Percentiles rank a stretch among this genome's conserved stretches.
Conservation (phyloP, 2,329 filamentous ascomycete genomes). For the Colletotrichum echinochloae region DNA sequence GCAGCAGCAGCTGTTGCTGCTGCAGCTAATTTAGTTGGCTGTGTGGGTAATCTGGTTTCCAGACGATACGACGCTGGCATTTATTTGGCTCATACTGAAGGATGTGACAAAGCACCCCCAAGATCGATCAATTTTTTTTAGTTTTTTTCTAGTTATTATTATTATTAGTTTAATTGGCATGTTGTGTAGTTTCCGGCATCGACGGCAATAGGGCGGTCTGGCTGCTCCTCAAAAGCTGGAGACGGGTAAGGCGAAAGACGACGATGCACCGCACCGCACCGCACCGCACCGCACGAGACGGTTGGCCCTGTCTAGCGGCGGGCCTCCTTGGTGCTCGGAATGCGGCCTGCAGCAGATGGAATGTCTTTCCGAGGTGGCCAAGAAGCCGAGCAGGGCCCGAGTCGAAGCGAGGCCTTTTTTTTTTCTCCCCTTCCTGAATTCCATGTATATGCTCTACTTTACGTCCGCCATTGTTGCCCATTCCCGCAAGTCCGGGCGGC, state of each 20-base stretch:
- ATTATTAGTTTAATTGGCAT: no score
- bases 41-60: constrained; percentile 4
- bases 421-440: not conserved
- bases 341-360: not conserved
- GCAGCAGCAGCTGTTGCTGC: no score
- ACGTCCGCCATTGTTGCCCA: not conserved
- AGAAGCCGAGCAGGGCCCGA: no score
- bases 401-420: not conserved
- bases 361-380: no score
- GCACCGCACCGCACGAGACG: not conserved
- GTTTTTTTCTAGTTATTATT: no score
- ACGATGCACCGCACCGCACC: no score
- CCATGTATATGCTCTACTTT: no score
- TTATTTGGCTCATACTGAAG: constrained; percentile 22
- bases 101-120: not conserved
- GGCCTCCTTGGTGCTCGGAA: not conserved
- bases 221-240: not conserved
- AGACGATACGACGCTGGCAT: constrained; percentile 3
- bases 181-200: not conserved
- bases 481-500: not conserved
- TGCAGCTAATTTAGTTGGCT: no score
- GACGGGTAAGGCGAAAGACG: not conserved
- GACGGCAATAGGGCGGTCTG: constrained; percentile 7
- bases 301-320: not conserved
- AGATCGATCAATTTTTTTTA: not conserved